A percentile compares a stretch with the other conserved stretches of the same genome.
Evolutionary conservation across 257 asterid species (phyloP).

Genomic region (Ajuga chamaepitys): DNA sequence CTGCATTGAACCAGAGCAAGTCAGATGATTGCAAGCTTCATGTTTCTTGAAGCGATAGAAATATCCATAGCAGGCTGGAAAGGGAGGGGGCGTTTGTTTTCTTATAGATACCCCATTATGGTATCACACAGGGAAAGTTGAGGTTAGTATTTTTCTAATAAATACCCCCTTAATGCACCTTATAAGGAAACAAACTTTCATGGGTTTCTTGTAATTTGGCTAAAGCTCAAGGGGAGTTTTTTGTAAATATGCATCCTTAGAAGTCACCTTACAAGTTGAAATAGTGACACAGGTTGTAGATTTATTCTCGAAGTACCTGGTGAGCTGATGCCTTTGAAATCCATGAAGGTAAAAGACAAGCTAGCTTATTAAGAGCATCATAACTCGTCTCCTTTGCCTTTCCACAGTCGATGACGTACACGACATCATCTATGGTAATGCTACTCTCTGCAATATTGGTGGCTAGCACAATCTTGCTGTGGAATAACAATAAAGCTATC

Average conservation of each 20-base stretch:
- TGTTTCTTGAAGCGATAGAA: background rate
- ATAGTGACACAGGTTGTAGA: background rate
- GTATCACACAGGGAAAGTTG: too few relatives aligned
- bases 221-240: too few relatives aligned
- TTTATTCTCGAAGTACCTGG: constrained; percentile 47
- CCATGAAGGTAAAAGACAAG: constrained; percentile 97
- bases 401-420: constrained; percentile 90
- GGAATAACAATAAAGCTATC: constrained; percentile 11
- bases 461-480: constrained; percentile 93
- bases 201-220: too few relatives aligned
- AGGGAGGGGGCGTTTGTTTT: too few relatives aligned
- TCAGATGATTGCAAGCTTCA: background rate
- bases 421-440: constrained; percentile 95
- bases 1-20: constrained; percentile 34
- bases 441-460: constrained; percentile 99
- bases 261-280: background rate
- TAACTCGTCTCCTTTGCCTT: constrained; percentile 98
- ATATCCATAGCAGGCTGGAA: too few relatives aligned
- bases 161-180: too few relatives aligned
- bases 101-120: too few relatives aligned
- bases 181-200: too few relatives aligned
- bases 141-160: too few relatives aligned
- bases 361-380: constrained; percentile 94
- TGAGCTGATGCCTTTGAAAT: constrained; percentile 98
- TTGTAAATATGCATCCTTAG: too few relatives aligned